Conservation (phyloP, 352 stramenopile genomes). For the Pythium graminicola region DNA sequence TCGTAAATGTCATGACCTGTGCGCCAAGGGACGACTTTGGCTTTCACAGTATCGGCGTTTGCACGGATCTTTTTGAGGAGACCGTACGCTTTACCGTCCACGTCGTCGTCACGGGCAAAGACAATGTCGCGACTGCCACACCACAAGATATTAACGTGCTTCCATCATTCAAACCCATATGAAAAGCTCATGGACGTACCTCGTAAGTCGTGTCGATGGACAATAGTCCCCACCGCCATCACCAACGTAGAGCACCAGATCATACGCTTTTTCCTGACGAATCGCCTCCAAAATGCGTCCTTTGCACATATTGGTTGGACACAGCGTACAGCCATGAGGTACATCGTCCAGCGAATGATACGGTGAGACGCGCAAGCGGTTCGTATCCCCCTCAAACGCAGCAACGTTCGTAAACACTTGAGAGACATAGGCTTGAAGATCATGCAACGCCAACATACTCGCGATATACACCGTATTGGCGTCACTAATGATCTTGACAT, state of each 20-base stretch:
- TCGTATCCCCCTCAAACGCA: conserved; percentile 24
- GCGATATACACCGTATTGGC: conserved; percentile 77
- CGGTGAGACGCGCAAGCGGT: conserved; percentile 39
- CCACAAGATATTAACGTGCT: neutral
- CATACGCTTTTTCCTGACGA: conserved; percentile 25
- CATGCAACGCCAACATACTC: conserved; percentile 52
- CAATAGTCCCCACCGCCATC: conserved; percentile 73
- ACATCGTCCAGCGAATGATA: conserved; percentile 34
- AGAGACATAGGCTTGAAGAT: conserved; percentile 27
- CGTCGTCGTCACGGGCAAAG: conserved; percentile 52
- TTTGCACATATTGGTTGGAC: conserved; percentile 81
- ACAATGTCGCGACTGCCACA: conserved; percentile 46
- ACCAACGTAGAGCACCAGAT: conserved; percentile 62
- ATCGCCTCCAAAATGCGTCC: conserved; percentile 53
- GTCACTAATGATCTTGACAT: conserved; percentile 70
- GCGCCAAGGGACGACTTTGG: conserved; percentile 48
- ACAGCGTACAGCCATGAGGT: conserved; percentile 52
- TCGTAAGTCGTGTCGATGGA: conserved; percentile 41
- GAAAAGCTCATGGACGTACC: conserved; percentile 25
- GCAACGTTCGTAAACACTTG: conserved; percentile 58
- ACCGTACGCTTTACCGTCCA: conserved; percentile 39
- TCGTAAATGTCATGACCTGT: conserved; percentile 57
- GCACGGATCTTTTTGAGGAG: conserved; percentile 36
- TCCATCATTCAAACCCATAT: neutral
- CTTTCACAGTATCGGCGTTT: conserved; percentile 31